A percentile compares a stretch with the other conserved stretches of the same genome.
Conservation (phyloP, 2,329 filamentous ascomycete genomes). For the Metarhizium rileyi region DNA sequence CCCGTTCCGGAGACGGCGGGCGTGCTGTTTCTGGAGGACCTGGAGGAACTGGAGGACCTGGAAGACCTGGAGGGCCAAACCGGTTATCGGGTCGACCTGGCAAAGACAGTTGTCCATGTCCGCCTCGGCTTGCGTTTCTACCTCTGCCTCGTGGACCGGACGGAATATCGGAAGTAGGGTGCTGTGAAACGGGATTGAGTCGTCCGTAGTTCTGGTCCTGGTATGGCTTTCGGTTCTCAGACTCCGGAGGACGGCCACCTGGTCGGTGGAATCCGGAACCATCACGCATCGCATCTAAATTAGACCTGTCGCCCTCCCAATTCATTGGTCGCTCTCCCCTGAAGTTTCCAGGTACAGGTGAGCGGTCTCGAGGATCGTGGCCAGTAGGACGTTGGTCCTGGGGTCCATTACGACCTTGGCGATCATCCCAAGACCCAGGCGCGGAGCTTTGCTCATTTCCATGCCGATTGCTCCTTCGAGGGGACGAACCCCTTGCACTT, state of each 20-base stretch:
- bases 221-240: constrained; percentile 39
- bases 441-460: constrained; percentile 19
- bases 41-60: constrained; percentile 23
- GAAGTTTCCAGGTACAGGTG: constrained; percentile 18
- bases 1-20: constrained; percentile 37
- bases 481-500: constrained; percentile 34
- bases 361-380: constrained; percentile 24
- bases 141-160: constrained; percentile 47
- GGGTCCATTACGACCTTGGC: constrained; percentile 32
- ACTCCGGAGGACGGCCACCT: constrained; percentile 29
- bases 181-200: constrained; percentile 38
- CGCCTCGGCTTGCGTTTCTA: constrained; percentile 30
- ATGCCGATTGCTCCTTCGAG: constrained; percentile 30
- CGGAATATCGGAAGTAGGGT: constrained; percentile 37
- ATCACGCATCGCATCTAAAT: constrained; percentile 31
- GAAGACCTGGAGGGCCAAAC: constrained; percentile 24
- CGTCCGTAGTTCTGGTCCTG: constrained; percentile 56
- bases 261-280: constrained; percentile 27
- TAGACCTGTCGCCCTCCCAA: constrained; percentile 23
- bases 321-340: constrained; percentile 29
- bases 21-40: constrained; percentile 30
- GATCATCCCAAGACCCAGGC: constrained; percentile 36
- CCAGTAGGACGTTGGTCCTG: constrained; percentile 20
- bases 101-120: constrained; percentile 21
- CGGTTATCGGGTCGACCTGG: constrained; percentile 33